Base-by-base conservation (phyloP, 257 asterid genomes). In the Solanum bukasovii region DNA sequence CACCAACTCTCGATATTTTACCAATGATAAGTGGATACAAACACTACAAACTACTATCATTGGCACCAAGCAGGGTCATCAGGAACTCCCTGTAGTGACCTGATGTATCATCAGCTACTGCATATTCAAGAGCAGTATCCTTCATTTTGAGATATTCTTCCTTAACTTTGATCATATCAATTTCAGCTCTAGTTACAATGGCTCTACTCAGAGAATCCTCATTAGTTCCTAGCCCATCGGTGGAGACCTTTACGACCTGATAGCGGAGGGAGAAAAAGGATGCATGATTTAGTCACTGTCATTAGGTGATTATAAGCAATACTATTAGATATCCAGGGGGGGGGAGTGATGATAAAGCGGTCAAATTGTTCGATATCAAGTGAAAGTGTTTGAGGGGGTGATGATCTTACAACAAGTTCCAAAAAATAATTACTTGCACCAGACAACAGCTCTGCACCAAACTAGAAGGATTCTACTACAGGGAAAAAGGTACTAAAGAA, bases 171-270 rank as follows among this genome's bases (percentile, higher is more conserved):
- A 85, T 85, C 95, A 96, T 67, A 90, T 96, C 99, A 3, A 94
- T 95, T 84, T 94, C 99, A 40, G 97, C 94, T 84, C 98, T 92
- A 82, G 83, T 84, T 11, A 96, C 90, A 21, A 95, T 91, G 25
- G 93, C 95, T 89, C 98, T 90, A 11, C 91, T 94, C 88, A 96
- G 91, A 34, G 98, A 93, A 88, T 94, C 95, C 90, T 95, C 99
- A 49, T 95, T 95, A 0, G 98, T 96, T 83, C 99, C 99, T 11
- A 94, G 90, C 79, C 99, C 99, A 13, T 88, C 65, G 1, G 92
- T 91, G 29, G 98, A 90, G 44, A 89, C 90, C 89, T 91, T 91
- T 46, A 95, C 74, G 59, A 93, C 98, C 99, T 94, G 89, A 81
- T 1, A 46, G 11, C 10, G 4, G 42, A 81, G 4, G 42, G 42